phyloP scores from a whole-genome alignment of 495 filamentous ascomycete genomes.

The Aspergillus taichungensis region DNA sequence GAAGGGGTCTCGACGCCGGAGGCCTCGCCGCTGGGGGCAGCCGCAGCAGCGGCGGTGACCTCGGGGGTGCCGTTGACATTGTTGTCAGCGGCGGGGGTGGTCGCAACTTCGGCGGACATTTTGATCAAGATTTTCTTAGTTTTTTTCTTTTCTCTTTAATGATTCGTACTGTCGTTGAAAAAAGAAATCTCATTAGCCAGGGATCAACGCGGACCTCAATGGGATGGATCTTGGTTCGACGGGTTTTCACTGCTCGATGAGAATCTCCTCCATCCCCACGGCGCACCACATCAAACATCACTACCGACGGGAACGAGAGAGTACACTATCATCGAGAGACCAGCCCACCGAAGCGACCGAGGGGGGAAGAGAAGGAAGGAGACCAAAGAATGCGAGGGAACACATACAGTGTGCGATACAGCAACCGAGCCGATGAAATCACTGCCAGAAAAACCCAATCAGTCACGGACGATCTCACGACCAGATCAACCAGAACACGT shows the following conservation, averaged over 20 bases:
- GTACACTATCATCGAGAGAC: not conserved
- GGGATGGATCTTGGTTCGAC: too few species aligned
- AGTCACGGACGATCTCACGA: too few species aligned
- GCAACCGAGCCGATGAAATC: too few species aligned
- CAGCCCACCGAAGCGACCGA: too few species aligned
- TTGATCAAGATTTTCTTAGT: conserved; percentile 20
- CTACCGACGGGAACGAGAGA: not conserved
- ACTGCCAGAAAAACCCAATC: too few species aligned
- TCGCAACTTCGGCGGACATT: conserved; percentile 41
- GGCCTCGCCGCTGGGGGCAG: conserved; percentile 54
- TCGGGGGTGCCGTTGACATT: conserved; percentile 34
- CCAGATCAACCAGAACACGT: too few species aligned
- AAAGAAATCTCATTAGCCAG: not conserved
- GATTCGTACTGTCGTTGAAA: not conserved
- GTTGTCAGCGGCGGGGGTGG: conserved; percentile 32
- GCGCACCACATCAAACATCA: too few species aligned
- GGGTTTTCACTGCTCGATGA: not conserved
- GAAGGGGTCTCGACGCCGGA: conserved; percentile 15
- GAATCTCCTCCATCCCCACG: too few species aligned
- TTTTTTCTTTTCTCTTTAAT: conserved; percentile 2
- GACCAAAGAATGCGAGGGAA: not conserved
- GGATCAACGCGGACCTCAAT: too few species aligned
- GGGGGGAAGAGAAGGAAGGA: not conserved
- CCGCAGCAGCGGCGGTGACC: conserved; percentile 24
- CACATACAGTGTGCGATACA: too few species aligned